Conservation (phyloP, 192 early-diverging fungal genomes). For the Ambispora gerdemannii region DNA sequence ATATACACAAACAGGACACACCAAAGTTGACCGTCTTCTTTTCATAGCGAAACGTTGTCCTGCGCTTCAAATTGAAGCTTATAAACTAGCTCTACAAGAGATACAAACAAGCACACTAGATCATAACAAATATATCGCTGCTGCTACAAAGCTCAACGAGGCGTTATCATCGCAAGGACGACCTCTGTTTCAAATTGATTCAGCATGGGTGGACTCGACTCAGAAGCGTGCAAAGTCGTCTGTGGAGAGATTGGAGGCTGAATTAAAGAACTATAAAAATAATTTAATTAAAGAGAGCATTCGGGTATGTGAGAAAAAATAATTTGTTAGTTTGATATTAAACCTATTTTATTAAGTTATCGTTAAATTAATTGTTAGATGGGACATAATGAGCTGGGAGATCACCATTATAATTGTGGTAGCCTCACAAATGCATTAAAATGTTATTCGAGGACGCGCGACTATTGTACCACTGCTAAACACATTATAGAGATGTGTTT, state of each 20-base stretch:
- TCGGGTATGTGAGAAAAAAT: constrained; percentile 48
- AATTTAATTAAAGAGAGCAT: constrained; percentile 85
- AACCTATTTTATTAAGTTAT: not conserved
- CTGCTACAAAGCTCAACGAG: constrained; percentile 56
- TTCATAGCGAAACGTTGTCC: constrained; percentile 75
- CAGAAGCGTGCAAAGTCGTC: constrained; percentile 43
- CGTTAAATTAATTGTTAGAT: constrained; percentile 47
- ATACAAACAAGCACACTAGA: constrained; percentile 49
- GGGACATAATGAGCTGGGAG: constrained; percentile 77
- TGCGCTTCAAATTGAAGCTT: constrained; percentile 62
- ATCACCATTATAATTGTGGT: constrained; percentile 70
- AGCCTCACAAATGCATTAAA: constrained; percentile 65
- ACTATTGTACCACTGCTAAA: constrained; percentile 72
- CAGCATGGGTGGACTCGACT: constrained; percentile 50
- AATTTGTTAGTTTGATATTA: not conserved
- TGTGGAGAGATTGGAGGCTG: constrained; percentile 65
- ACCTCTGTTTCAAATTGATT: constrained; percentile 42
- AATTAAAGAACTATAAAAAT: constrained; percentile 75
- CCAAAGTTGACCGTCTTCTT: constrained; percentile 64
- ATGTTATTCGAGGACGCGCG: constrained; percentile 66
- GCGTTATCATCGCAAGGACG: constrained; percentile 38
- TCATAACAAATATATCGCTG: constrained; percentile 47
- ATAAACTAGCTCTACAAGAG: constrained; percentile 59
- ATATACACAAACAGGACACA: too few relatives aligned
- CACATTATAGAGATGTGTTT: constrained; percentile 80